Evolutionary conservation across 257 asterid species (phyloP), one percentile per base, ranked within the genome.

Genomic region (Lycium barbarum): DNA sequence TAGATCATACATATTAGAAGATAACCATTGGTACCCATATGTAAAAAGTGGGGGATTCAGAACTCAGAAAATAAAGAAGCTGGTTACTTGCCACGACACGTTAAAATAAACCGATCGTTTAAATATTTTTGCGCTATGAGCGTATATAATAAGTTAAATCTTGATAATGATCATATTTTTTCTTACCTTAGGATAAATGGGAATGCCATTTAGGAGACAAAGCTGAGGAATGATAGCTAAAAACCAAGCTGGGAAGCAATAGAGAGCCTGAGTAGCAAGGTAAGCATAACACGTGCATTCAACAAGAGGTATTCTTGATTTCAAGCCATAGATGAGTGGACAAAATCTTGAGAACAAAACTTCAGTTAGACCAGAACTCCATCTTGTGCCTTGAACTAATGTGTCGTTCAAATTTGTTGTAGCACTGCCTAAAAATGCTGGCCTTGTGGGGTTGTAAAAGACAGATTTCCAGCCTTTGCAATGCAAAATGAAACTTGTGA

Each of bases 381-480:
- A 93, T 83, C 96, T 73, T 45, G 86, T 90, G 45, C 90, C 91
- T 68, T 93, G 96, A 78, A 87, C 87, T 40, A 93, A 80, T 83
- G 88, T 86, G 67, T 91, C 96, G 13, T 82, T 88, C 79, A 92
- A 76, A 72, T 84, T 91, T 14, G 91, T 89, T 8, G 94, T 87
- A 13, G 86, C 83, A 54, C 88, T 81, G 22, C 96, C 96, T 86
- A 89, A 81, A 88, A 91, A 91, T 67, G 91, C 89, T 7, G 93
- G 90, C 68, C 83, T 83, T 38, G 49, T 49, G 0, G 96, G 94
- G 71, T 90, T 87, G 33, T 74, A 22, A 14, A 47, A 85, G 62
- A 92, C 91, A 0, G 96, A 88, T 13, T 11, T 92, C 94, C 96
- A 91, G 18, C 96, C 96, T 76, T 58, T 85, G 79, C 94, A 88